Evolutionary conservation across 441 rosid species (phyloP), one percentile per base, ranked within the genome.

Genomic region (Pelargonium citronellum): DNA sequence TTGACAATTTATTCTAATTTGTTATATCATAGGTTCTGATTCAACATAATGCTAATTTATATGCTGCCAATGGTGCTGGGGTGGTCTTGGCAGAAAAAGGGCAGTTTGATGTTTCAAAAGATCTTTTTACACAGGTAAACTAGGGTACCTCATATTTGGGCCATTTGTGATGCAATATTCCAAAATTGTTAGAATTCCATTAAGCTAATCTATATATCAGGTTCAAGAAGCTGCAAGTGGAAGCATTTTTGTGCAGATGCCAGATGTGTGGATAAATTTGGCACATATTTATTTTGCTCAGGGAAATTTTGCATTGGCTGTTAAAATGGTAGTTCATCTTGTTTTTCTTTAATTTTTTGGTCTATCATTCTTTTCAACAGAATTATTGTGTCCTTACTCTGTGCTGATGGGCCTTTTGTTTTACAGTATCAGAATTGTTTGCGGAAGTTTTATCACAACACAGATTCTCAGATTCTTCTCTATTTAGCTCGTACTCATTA

Each of bases 201-300:
- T 79, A n/a, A 62, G 8, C 72, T 72, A 70, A 30, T 30, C 71
- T 67, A 51, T 71, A 53, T 77, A 78, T n/a, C 77, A 92, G 98
- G 96, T 92, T 80, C 99, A 95, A 84, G 99, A 95, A 85, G 98
- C 95, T 83, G 99, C 98, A 30, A 95, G 99, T 77, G 98, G 99
- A 82, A 95, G 85, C 83, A 88, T 89, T 73, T 92, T 95, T 82
- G 87, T 88, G 80, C 98, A 91, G 85, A 89, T 95, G 98, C 91
- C 98, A 71, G 99, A 91, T 79, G 98, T 95, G 68, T 95, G 99
- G 98, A 88, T 95, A 84, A 95, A 95, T 82, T 83, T 95, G 81
- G 98, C 98, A 46, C 99, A 92, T 82, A 93, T 95, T 70, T 92
- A 91, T 84, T 95, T 95, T 73, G 96, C 98, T 70, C 98, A 91